phyloP scores from a whole-genome alignment of 176 grass and related monocot genomes.

The Themeda triandra region DNA sequence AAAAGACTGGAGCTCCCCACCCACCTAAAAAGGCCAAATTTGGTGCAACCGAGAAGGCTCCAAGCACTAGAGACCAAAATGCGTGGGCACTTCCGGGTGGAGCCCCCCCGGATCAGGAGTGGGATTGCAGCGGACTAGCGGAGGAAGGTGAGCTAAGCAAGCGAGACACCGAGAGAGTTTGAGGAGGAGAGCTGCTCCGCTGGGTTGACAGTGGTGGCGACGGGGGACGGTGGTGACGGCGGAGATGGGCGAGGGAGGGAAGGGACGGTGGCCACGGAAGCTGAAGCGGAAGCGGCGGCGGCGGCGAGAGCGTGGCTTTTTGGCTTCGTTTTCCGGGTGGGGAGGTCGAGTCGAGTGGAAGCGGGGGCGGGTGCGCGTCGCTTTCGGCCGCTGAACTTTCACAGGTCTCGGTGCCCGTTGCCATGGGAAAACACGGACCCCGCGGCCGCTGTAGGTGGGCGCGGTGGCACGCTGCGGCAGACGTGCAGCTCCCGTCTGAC shows the following conservation, averaged over 20 bases:
- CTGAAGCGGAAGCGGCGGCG: background rate
- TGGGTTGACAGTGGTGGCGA: background rate
- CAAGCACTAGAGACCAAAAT: constrained; percentile 33
- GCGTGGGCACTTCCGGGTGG: constrained; percentile 20
- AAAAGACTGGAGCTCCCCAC: constrained; percentile 26
- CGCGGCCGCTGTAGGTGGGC: background rate
- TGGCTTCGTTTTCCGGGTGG: background rate
- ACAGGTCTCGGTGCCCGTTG: constrained; percentile 1
- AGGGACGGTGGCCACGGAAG: background rate
- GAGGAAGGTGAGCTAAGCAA: background rate
- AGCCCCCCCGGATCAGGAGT: constrained; percentile 24
- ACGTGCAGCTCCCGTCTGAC: constrained; percentile 6
- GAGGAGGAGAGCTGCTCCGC: background rate
- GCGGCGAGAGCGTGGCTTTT: background rate
- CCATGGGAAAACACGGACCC: background rate
- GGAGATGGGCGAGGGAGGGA: background rate
- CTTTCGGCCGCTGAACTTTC: constrained; percentile 30
- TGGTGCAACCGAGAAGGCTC: constrained; percentile 37
- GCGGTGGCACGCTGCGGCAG: background rate
- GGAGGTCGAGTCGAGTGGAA: background rate
- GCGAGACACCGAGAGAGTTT: background rate
- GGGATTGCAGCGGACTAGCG: background rate
- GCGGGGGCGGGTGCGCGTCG: constrained; percentile 5
- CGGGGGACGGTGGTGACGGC: background rate
- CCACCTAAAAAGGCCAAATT: constrained; percentile 42